A percentile compares a stretch with the other conserved stretches of the same genome.
These are phyloP conservation scores for Clitopilus hobsonii DNA, from an alignment of 768 basidiomycete genomes.

Conservation along the genomic window DNA sequence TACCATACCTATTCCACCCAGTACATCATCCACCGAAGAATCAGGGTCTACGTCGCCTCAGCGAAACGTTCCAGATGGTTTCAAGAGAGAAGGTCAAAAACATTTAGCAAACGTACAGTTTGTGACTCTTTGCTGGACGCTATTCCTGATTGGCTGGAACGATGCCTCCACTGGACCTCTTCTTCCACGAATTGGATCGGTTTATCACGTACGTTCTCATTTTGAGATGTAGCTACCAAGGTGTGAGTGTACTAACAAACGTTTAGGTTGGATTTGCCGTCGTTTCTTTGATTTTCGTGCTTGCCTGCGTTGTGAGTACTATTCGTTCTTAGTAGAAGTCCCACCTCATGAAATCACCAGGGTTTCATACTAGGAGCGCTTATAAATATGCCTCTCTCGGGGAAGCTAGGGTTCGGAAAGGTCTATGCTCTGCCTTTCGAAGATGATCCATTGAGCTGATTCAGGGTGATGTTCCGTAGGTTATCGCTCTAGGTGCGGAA, in stretches of 20 bases:
- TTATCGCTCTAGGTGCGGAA: slow-evolving; percentile 17
- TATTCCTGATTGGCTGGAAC: slow-evolving; percentile 37
- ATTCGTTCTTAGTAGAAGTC: background rate
- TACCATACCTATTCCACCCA: background rate
- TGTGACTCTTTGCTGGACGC: slow-evolving; percentile 32
- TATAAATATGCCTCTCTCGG: slow-evolving; percentile 32
- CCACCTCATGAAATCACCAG: slow-evolving; percentile 13
- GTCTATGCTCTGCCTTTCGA: slow-evolving; percentile 16
- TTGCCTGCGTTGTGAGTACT: slow-evolving; percentile 21
- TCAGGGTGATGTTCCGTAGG: slow-evolving; percentile 7
- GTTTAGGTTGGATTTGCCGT: slow-evolving; percentile 38
- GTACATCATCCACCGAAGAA: background rate
- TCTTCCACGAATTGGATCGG: slow-evolving; percentile 18
- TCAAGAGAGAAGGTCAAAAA: background rate
- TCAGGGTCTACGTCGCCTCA: background rate
- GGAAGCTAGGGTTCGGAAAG: slow-evolving; percentile 37
- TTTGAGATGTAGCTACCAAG: background rate
- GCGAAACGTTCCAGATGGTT: background rate
- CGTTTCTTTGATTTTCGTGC: slow-evolving; percentile 48
- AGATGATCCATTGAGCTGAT: slow-evolving; percentile 2
- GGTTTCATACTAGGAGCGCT: slow-evolving; percentile 37
- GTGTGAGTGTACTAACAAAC: background rate
- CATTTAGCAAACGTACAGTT: slow-evolving; percentile 26
- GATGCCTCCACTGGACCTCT: slow-evolving; percentile 22
- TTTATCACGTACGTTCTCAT: slow-evolving; percentile 16